A percentile compares a stretch with the other conserved stretches of the same genome.
Evolutionary conservation across 192 early-diverging fungal genomes (phyloP).

Genomic region (Geosiphon pyriformis): DNA sequence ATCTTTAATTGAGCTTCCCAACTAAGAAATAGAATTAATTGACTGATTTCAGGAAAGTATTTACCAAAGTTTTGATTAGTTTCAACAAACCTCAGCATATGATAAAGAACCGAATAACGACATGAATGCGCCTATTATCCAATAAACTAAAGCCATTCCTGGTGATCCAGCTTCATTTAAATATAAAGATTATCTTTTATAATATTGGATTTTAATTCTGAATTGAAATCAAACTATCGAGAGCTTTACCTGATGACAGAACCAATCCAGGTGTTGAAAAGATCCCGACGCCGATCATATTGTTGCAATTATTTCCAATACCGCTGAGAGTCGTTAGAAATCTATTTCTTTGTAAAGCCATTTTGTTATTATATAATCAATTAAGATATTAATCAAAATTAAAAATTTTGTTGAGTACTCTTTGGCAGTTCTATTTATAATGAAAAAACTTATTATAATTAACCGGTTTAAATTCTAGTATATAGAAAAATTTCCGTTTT

Average conservation of each 20-base stretch:
- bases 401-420: too few species aligned
- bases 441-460: too few species aligned
- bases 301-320: constrained; percentile 9
- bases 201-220: not conserved
- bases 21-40: not conserved
- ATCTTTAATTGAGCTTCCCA: not conserved
- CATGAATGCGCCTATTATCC: not conserved
- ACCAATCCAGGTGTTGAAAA: not conserved
- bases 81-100: not conserved
- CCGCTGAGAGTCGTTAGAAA: not conserved
- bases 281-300: constrained; percentile 3
- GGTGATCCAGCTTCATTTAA: not conserved
- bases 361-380: too few species aligned
- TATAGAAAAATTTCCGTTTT: too few species aligned
- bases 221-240: too few species aligned
- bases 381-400: too few species aligned
- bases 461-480: too few species aligned
- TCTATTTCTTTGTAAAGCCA: not conserved
- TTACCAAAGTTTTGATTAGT: not conserved
- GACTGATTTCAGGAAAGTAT: not conserved
- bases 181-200: not conserved
- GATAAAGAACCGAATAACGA: not conserved
- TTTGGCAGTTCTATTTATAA: too few species aligned
- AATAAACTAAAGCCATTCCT: not conserved
- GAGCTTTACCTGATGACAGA: not conserved